Evolutionary conservation across 768 basidiomycete species (phyloP).

Genomic region (Suillus variegatus): DNA sequence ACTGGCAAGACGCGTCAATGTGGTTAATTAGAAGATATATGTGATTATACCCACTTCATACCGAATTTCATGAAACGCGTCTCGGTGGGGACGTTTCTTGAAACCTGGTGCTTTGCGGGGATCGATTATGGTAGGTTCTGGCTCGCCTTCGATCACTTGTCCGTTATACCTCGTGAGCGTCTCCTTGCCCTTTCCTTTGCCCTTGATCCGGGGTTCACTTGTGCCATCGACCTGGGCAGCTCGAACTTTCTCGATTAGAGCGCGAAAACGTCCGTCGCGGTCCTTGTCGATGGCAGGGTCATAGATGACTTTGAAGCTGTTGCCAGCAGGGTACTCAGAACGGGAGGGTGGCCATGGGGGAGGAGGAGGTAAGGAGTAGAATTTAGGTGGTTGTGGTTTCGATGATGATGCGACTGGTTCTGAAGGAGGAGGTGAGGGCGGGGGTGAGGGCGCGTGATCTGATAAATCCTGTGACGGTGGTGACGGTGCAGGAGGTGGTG

Average conservation of each 20-base stretch:
- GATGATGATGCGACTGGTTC: constrained; percentile 32
- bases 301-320: constrained; percentile 61
- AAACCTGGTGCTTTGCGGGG: constrained; percentile 51
- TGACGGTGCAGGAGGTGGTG: constrained; percentile 23
- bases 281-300: constrained; percentile 58
- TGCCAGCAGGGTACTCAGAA: constrained; percentile 48
- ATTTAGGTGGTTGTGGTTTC: constrained; percentile 30
- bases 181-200: constrained; percentile 68
- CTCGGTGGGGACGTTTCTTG: constrained; percentile 33
- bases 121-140: constrained; percentile 46
- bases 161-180: constrained; percentile 55
- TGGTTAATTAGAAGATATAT: constrained; percentile 8
- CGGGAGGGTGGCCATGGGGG: constrained; percentile 60
- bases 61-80: constrained; percentile 45
- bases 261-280: constrained; percentile 39
- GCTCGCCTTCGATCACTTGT: constrained; percentile 48
- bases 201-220: constrained; percentile 49
- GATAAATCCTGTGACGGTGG: constrained; percentile 24
- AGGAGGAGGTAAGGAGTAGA: constrained; percentile 42
- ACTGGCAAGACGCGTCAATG: constrained; percentile 42
- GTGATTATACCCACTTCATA: constrained; percentile 53
- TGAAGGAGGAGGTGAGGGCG: constrained; percentile 21
- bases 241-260: constrained; percentile 44
- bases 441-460: constrained; percentile 23
- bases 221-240: constrained; percentile 31